Base-by-base conservation (phyloP, 2,329 filamentous ascomycete species). In the Pseudogymnoascus sp. region DNA sequence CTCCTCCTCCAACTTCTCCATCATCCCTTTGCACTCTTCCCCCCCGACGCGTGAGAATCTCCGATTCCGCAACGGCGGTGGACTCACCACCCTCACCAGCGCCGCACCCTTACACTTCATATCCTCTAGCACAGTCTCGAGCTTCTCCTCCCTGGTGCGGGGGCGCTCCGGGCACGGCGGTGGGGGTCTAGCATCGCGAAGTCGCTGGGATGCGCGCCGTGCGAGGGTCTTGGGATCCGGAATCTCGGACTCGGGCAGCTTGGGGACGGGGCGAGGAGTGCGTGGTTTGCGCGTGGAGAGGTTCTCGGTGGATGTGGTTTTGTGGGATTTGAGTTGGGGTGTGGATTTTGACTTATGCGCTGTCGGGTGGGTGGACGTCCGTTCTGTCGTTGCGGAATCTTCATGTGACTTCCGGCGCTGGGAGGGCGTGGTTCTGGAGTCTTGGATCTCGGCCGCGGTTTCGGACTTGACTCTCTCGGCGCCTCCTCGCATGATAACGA, bases 401-500 rank as follows among this genome's bases (percentile, higher is more conserved):
- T 42, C 38, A 4, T 42, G 19, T 10, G 38, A 42, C 10, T 42
- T 42, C 8, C 38, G 16, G 2, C 38, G 38, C 47, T 56, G 47
- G 3, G 24, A 29, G 24, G 24, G 24, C 47, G 24, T 19, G 14
- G 16, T 56, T 11, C 21, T 13, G 1, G 24, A n/a, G 2, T 29
- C 13, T 4, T 56, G 24, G 8, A 56, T 6, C 10, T 8, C 3
- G 2, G 47, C 47, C 11, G 47, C 47, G 14, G 21, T 14, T 11
- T 14, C 24, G 38, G 38, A n/a, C 16, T 3, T 21, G 6, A 29
- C 1, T 19, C 19, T 19, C 24, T 56, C 47, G 14, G 47, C 29
- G 16, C 47, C 47, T n/a, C 47, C 47, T 2, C 47, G 6, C 47
- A 89, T 82, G 60, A 90, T 72, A 8, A 90, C 87, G 71, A 86